Evolutionary conservation across 305 asterid species (phyloP).

Genomic region (Fraxinus albicans): DNA sequence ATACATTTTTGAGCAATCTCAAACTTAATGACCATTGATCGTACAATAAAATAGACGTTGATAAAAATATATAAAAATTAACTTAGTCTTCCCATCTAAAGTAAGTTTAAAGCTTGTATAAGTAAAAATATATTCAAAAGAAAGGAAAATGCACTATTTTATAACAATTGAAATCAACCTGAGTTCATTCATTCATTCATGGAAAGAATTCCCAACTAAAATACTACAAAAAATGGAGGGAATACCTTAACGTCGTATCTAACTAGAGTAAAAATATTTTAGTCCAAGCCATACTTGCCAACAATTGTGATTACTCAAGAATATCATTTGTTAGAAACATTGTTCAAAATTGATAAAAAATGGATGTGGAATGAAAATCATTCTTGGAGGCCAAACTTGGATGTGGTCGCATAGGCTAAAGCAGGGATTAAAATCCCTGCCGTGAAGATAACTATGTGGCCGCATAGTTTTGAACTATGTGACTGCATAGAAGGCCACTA

Average conservation of each 20-base stretch:
- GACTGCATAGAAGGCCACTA: too few relatives aligned
- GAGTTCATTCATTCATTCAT: not conserved
- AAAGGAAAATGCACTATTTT: not conserved
- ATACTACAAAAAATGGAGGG: not conserved
- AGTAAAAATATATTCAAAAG: not conserved
- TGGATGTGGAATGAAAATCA: too few relatives aligned
- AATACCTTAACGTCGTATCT: not conserved
- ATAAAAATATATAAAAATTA: not conserved
- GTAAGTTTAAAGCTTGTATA: not conserved
- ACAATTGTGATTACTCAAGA: constrained; percentile 2
- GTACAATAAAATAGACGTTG: not conserved
- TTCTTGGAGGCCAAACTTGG: too few relatives aligned
- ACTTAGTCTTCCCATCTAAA: not conserved
- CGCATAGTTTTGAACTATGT: too few relatives aligned
- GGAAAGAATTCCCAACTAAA: not conserved
- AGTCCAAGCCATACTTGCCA: not conserved
- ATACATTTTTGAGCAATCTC: not conserved
- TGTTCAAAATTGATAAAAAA: too few relatives aligned
- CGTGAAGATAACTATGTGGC: too few relatives aligned
- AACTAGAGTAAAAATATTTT: not conserved
- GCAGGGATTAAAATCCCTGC: too few relatives aligned
- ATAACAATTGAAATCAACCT: not conserved
- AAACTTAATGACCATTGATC: not conserved
- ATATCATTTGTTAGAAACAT: not conserved
- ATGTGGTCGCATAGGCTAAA: too few relatives aligned